Base-by-base conservation (phyloP, 1,284 basidiomycete genomes). In the Tranzscheliella williamsii region DNA sequence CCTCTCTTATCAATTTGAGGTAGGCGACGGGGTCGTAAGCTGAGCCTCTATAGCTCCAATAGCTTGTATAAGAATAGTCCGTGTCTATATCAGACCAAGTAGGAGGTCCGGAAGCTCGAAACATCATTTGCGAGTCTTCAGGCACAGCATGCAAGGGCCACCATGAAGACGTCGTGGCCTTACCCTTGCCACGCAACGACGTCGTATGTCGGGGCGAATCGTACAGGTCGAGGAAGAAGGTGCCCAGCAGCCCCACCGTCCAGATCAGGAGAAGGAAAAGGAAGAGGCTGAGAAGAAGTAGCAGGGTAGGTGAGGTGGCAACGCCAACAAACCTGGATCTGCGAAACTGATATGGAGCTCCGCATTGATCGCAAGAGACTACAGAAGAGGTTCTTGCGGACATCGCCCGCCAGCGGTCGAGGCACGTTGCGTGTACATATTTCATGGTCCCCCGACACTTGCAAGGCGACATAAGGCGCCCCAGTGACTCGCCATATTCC, bases 391-490 rank as follows among this genome's bases (percentile, higher is more conserved):
- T 38, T 9, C 69, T 54, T 13, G 41, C 45, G 4, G 70, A 70
- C 12, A 53, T 35, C 2, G 48, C 39, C 5, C 72, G 55, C 72
- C 72, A 75, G 8, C 47, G 42, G 17, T 71, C 65, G 13, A 75
- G 45, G 46, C 72, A 75, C n/a, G 56, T 58, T n/a, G 66, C 55
- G 33, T 75, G 72, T 20, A 75, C 70, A 35, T 66, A 75, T 48
- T 69, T 66, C 70, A 72, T 70, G n/a, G 72, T 72, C 11, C 72
- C 72, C n/a, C 56, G 50, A 47, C 72, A 73, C 20, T 50, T 42
- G 43, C 72, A 73, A 4, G 72, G 72, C 7, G 58, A 56, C 6
- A 68, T 38, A 9, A 68, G 45, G 1, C 66, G 54, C 23, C 61
- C 61, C 4, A 64, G 38, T 21, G 51, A 52, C 26, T 64, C 61